Evolutionary conservation across 148 eudicot genomes (phyloP), one percentile per base, ranked within the genome.

Genomic region (Arbutus unedo): DNA sequence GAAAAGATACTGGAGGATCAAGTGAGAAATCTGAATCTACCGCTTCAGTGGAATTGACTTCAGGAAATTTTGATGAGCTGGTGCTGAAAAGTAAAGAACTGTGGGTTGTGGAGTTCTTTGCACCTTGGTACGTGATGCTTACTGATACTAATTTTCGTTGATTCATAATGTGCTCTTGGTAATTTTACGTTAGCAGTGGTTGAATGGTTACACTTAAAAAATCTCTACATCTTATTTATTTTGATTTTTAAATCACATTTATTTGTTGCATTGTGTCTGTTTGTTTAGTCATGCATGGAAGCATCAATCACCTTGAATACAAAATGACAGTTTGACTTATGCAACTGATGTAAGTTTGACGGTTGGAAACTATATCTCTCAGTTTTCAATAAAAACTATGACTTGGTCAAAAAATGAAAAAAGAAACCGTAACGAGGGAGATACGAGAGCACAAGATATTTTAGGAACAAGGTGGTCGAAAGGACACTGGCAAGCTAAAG

Each of bases 41-140:
- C 90, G 89, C 91, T 81, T 96, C 99, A 68, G 91, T 96, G 31
- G 99, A 91, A 84, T 77, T 96, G 86, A 93, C 89, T 89, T 93
- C 99, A 18, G 85, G 85, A 25, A 94, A 96, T 87, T 96, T 96
- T 83, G 99, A 94, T 86, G 98, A 96, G 48, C 62, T 87, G 83
- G 98, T 96, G 83, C 82, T 88, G 79, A 94, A 92, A 87, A 94
- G 99, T 89, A 96, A 92, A 86, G 97, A 96, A 8, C 91, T 96
- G 18, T 96, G 99, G 99, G 48, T 96, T 82, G 98, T 96, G 56
- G 99, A 96, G 90, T 96, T 96, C 89, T 96, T 94, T 85, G 99
- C 99, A 54, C 98, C 99, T 85, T 96, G 99, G 99, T 96, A 93
- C 85, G 90, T 68, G 78, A 73, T n/a, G n/a, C 64, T 60, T 48